A percentile compares a stretch with the other conserved stretches of the same genome.
Evolutionary conservation across 176 grass and related monocot species (phyloP).

Genomic region (Raddia guianensis): DNA sequence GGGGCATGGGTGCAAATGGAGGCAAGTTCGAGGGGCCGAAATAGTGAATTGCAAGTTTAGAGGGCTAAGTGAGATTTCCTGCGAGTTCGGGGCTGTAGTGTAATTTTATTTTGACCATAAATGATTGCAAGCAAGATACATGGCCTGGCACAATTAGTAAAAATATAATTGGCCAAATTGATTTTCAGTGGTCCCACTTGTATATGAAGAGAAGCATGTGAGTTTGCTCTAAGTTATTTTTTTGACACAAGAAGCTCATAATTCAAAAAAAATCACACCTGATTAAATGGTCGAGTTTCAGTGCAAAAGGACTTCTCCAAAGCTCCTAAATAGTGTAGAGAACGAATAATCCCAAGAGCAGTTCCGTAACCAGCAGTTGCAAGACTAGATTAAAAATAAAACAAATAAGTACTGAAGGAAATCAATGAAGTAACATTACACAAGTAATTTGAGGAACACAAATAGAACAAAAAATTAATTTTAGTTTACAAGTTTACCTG

Average conservation of each 20-base stretch:
- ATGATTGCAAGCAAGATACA: not conserved
- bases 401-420: not conserved
- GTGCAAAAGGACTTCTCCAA: conserved; percentile 91
- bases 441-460: conserved; percentile 15
- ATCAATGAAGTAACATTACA: not conserved
- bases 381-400: conserved; percentile 53
- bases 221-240: not conserved
- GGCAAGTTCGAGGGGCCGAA: too few species aligned
- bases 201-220: not conserved
- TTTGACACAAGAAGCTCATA: not conserved
- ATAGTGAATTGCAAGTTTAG: too few species aligned
- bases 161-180: not conserved
- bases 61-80: too few species aligned
- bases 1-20: too few species aligned
- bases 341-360: conserved; percentile 85
- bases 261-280: conserved; percentile 45
- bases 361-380: conserved; percentile 99
- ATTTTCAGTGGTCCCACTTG: conserved; percentile 1
- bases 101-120: too few species aligned
- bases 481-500: conserved; percentile 50
- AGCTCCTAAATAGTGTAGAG: conserved; percentile 67
- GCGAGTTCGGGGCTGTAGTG: too few species aligned
- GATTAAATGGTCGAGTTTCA: conserved; percentile 97
- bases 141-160: not conserved
- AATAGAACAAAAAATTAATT: not conserved